Evolutionary conservation across 805 yeast genomes (phyloP), one percentile per base, ranked within the genome.

Genomic region (Pichia eremophila): DNA sequence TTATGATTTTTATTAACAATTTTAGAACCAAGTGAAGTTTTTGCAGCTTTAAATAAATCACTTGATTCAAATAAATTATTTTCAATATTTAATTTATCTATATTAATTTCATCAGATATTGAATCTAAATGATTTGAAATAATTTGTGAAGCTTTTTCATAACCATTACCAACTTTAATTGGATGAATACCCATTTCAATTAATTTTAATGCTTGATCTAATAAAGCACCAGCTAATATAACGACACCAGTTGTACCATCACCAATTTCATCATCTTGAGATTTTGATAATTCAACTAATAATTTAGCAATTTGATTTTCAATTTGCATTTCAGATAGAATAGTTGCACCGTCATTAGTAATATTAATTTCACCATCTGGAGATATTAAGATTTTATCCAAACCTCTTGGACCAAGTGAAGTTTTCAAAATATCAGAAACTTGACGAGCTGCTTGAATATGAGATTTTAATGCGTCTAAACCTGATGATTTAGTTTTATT

Each of bases 161-260:
- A 95, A 12, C 99, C 99, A 65, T 93, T 89, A 54, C 98, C 98
- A 56, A 93, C 81, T 62, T 91, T 84, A 56, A 93, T 88, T 42
- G 99, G 99, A 62, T 93, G 99, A 53, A 93, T 90, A 48, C 98
- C 98, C 70, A 86, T 88, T 61, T 93, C 97, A 55, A 93, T 90
- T 53, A 93, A 77, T 62, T 89, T 97, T 48, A 85, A 68, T 3
- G 99, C 97, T 69, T 93, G 96, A 65, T 91, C 97, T 50, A 93
- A 73, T 54, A 93, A 72, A 3, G 98, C 95, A 55, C 96, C 85
- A 1, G 99, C 98, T 45, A 93, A 72, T 2, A 93, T 98, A 46
- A 93, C 98, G 29, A 93, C 99, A 62, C 98, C 98, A 6, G 99
- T 93, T 29, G 99, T 93, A 62, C 99, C 99, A 65, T 91, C 99